Evolutionary conservation across 2,329 filamentous ascomycete species (phyloP).

Genomic region (Talaromyces sp.): DNA sequence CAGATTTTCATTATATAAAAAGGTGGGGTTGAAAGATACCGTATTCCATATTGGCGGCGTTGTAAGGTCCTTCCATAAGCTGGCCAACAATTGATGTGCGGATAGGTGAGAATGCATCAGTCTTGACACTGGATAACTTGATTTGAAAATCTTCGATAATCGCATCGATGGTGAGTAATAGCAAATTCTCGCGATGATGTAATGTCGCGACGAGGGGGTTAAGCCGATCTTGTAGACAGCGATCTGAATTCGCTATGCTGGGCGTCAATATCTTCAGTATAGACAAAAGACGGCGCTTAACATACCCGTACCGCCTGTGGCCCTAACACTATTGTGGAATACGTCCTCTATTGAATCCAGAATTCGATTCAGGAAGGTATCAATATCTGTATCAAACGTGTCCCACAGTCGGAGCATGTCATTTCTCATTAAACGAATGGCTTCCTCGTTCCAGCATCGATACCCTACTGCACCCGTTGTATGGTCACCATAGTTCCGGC

Average conservation of each 20-base stretch:
- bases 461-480: background rate
- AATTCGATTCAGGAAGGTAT: background rate
- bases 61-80: slow-evolving; percentile 1
- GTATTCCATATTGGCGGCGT: background rate
- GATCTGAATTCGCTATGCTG: background rate
- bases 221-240: background rate
- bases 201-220: background rate
- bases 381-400: background rate
- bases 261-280: background rate
- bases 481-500: slow-evolving; percentile 4
- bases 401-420: slow-evolving; percentile 3
- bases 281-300: background rate
- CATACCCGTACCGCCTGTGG: background rate
- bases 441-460: slow-evolving; percentile 8
- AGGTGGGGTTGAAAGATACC: background rate
- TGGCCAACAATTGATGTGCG: slow-evolving; percentile 6
- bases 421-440: slow-evolving; percentile 1
- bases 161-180: background rate
- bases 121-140: background rate
- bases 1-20: background rate
- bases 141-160: slow-evolving; percentile 2
- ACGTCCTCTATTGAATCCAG: background rate
- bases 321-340: background rate
- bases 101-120: slow-evolving; percentile 8
- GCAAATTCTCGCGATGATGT: slow-evolving; percentile 1